Conservation (phyloP, 495 filamentous ascomycete species). For the Neurospora sp. region DNA sequence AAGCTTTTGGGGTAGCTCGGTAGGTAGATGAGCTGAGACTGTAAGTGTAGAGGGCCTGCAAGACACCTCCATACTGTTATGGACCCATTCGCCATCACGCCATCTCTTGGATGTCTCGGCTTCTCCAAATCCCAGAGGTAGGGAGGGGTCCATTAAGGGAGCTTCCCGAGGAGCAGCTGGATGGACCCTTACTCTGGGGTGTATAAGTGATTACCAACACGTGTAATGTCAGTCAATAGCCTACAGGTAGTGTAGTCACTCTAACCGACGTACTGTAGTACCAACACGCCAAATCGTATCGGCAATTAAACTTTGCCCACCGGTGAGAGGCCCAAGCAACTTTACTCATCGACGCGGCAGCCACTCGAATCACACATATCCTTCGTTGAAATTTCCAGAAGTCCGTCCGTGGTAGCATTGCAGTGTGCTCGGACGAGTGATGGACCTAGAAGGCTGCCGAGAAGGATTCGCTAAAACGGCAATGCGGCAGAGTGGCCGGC, state of each 20-base stretch:
- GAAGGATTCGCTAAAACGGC: neutral
- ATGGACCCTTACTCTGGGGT: neutral
- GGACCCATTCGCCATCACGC: neutral
- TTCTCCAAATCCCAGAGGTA: neutral
- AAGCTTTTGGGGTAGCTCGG: neutral
- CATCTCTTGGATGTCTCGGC: neutral
- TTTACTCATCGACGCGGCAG: neutral
- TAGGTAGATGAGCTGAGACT: neutral
- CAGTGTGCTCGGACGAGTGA: neutral
- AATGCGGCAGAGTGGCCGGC: neutral
- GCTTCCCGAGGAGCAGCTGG: neutral
- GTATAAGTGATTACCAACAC: neutral
- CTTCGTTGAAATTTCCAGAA: neutral
- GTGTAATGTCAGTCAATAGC: neutral
- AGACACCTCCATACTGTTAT: neutral
- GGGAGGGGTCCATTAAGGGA: neutral
- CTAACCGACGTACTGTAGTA: neutral
- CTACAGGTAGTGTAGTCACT: neutral
- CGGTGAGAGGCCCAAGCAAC: neutral
- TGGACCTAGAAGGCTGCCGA: neutral
- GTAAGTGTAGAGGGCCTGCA: neutral
- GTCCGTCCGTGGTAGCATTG: neutral
- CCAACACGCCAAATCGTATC: neutral
- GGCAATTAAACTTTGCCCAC: neutral
- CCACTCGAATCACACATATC: neutral